phyloP scores from a whole-genome alignment of 108 stramenopile genomes.

The Mediolabrus comicus region DNA sequence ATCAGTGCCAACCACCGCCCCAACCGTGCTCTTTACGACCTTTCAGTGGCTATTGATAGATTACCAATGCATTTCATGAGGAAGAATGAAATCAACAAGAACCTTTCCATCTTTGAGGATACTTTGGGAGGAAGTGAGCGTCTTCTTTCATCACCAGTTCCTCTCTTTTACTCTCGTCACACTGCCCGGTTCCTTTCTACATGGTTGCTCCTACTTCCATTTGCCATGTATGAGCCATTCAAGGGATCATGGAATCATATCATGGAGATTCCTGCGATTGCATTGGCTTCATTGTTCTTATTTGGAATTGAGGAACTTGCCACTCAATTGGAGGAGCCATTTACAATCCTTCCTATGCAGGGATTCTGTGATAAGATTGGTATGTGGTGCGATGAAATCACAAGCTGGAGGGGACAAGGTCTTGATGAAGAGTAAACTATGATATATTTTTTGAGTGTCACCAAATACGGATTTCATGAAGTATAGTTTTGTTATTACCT shows the following conservation, averaged over 20 bases:
- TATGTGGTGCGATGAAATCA: constrained; percentile 53
- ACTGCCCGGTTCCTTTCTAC: constrained; percentile 59
- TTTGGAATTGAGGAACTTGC: constrained; percentile 78
- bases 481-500: not conserved
- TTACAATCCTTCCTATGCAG: constrained; percentile 74
- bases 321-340: constrained; percentile 76
- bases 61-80: constrained; percentile 71
- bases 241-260: constrained; percentile 57
- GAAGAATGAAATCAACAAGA: constrained; percentile 56
- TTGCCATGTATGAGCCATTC: constrained; percentile 55
- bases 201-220: constrained; percentile 60
- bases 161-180: constrained; percentile 67
- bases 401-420: constrained; percentile 31
- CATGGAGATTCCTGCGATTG: constrained; percentile 56
- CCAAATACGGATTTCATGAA: not conserved
- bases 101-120: constrained; percentile 55
- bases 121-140: constrained; percentile 50
- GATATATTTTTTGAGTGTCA: not conserved
- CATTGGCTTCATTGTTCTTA: constrained; percentile 48
- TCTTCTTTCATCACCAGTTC: constrained; percentile 62
- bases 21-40: constrained; percentile 58
- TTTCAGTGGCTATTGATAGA: constrained; percentile 50
- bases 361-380: constrained; percentile 65
- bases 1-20: constrained; percentile 61
- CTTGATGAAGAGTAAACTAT: not conserved